Conservation (phyloP, 768 basidiomycete species). For the Multifurca ochricompacta region DNA sequence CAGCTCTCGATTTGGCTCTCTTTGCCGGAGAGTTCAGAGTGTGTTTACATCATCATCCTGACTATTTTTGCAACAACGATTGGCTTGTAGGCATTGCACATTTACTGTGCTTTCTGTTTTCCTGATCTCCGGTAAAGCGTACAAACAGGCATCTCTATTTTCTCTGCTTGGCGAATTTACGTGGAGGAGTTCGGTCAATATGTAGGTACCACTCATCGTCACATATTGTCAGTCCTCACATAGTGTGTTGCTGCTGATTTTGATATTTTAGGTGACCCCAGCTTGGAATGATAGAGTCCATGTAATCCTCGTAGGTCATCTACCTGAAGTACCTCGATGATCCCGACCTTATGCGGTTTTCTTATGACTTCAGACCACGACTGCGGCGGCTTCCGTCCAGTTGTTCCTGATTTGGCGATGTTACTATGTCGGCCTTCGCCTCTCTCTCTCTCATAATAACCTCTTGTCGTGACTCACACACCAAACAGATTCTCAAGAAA, state of each 20-base stretch:
- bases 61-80: background rate
- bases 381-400: background rate
- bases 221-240: background rate
- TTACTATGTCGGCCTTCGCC: background rate
- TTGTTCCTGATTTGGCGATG: constrained; percentile 2
- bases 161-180: constrained; percentile 1
- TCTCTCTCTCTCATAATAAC: background rate
- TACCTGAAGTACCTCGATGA: background rate
- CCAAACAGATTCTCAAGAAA: background rate
- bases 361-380: background rate
- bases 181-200: background rate
- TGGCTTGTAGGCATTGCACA: background rate
- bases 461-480: background rate
- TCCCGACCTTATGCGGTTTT: background rate
- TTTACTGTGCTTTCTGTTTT: background rate
- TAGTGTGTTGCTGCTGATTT: background rate
- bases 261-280: background rate
- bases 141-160: background rate
- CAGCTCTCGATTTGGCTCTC: background rate
- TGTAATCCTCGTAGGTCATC: background rate
- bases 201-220: background rate
- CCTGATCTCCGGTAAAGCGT: background rate
- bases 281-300: background rate
- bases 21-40: background rate
- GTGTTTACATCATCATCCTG: background rate